Base-by-base conservation (phyloP, 176 grass and related monocot genomes). In the Aegilops bicornis region DNA sequence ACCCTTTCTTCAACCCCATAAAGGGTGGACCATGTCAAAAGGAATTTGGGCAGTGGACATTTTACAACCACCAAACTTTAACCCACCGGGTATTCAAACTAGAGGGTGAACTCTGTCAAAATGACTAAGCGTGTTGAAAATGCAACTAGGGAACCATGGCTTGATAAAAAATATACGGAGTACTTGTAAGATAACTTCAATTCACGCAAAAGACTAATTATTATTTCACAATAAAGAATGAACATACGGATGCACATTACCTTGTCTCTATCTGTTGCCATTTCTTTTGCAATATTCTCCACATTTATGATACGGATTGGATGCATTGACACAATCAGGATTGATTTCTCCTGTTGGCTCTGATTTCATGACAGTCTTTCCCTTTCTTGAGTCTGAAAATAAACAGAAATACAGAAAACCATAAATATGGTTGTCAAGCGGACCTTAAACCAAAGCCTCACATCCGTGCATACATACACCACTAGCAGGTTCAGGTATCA, bases 281-380 rank as follows among this genome's bases (percentile, higher is more conserved):
- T 77, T 93, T 87, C 82, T 90, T 79, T 84, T 85, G 78, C 97
- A 99, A 48, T 89, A 5, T 33, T 94, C 90, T 72, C 70, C 83
- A 86, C 97, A 98, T 61, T 88, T 91, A 61, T 98, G 97, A 79
- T 89, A 98, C 3, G 94, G 97, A 82, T 98, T 98, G 31, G 92
- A 98, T 85, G 97, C 93, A 16, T 98, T 94, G 22, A 8, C 79
- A 73, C 97, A 98, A 68, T 91, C 86, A 42, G 92, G 90, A 65
- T 96, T 73, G 78, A 92, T 73, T 60, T 81, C 87, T 81, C 82
- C 80, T 81, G 75, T 92, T 77, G 69, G 83, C 48, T 60, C 88
- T 8, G 61, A 56, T 61, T 80, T 89, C 31, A 81, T 48, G 71
- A 69, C 20, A 69, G 59, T 85, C 42, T 87, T 86, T 67, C 76